Conservation (phyloP, 768 basidiomycete genomes). For the Trametes cingulata region DNA sequence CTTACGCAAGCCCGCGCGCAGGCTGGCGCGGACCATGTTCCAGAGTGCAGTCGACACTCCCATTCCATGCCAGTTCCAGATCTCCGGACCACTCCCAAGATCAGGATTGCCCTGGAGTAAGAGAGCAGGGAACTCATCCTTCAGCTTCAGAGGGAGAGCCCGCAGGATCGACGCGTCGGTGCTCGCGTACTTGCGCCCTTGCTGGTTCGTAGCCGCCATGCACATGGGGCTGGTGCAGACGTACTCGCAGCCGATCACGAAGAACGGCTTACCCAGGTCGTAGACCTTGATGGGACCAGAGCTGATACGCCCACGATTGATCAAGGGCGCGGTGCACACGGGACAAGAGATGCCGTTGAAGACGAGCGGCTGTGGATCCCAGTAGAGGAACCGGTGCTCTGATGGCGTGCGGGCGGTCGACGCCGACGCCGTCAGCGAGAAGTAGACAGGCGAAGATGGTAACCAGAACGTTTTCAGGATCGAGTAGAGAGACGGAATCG, state of each 20-base stretch:
- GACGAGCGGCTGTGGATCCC: conserved; percentile 82
- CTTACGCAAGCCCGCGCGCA: conserved; percentile 60
- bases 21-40: conserved; percentile 66
- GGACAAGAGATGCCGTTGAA: conserved; percentile 83
- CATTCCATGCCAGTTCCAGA: conserved; percentile 79
- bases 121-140: conserved; percentile 73
- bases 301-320: conserved; percentile 70
- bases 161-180: conserved; percentile 73
- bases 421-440: conserved; percentile 72
- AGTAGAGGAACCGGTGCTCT: conserved; percentile 80
- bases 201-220: conserved; percentile 39
- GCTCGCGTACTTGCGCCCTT: conserved; percentile 68
- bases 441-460: conserved; percentile 75
- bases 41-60: conserved; percentile 72
- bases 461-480: conserved; percentile 85
- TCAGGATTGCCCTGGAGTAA: conserved; percentile 57
- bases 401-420: conserved; percentile 67
- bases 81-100: conserved; percentile 54
- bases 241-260: conserved; percentile 84
- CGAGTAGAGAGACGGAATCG: conserved; percentile 72
- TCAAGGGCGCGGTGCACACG: conserved; percentile 56
- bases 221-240: conserved; percentile 58
- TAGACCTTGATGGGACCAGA: conserved; percentile 77
- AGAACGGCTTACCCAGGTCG: conserved; percentile 79
- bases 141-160: conserved; percentile 64